Base-by-base conservation (phyloP, 1,139 yeast genomes). In the Yamadazyma friedrichii region DNA sequence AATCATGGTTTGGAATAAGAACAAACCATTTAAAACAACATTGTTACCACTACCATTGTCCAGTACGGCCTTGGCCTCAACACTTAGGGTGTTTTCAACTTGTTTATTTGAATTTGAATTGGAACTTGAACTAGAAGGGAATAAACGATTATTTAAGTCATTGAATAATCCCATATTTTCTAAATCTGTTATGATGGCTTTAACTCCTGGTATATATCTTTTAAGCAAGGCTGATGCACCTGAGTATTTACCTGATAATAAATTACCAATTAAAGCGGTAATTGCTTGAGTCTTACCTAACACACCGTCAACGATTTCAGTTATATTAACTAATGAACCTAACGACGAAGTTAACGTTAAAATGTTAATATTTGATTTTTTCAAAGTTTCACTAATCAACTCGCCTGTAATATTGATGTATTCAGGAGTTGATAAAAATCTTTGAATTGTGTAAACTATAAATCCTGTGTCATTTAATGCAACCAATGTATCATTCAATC, bases 391-490 rank as follows among this genome's bases (percentile, higher is more conserved):
- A 15, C 48, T 40, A 20, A 59, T 47, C 17, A 69, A 55, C 9
- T 48, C 50, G 3, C 57, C 70, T 2, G 74, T 67, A 65, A 70
- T 55, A 48, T 69, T 67, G 25, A 65, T 55, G 51, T 71, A 72
- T 4, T 60, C 53, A 37, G 64, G 67, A 43, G 64, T 58, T 9
- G 70, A 62, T 35, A 72, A 47, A 47, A 69, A 59, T 36, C 64
- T 48, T 51, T 72, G 69, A 24, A 67, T 53, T 5, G 64, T 56
- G 50, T 70, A 67, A 16, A 66, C 68, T n/a, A 63, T 64, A 40
- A 72, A 55, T 9, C 71, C 74, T 8, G 77, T 70, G 44, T 70
- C 68, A 53, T 72, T 72, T 43, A 72, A 62, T 4, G 76, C 71
- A 37, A 58, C 55, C 34, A 67, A 52, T 8, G 59, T 50, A 40